phyloP scores from a whole-genome alignment of 2,329 filamentous ascomycete genomes.

The Xylariaceae sp. region DNA sequence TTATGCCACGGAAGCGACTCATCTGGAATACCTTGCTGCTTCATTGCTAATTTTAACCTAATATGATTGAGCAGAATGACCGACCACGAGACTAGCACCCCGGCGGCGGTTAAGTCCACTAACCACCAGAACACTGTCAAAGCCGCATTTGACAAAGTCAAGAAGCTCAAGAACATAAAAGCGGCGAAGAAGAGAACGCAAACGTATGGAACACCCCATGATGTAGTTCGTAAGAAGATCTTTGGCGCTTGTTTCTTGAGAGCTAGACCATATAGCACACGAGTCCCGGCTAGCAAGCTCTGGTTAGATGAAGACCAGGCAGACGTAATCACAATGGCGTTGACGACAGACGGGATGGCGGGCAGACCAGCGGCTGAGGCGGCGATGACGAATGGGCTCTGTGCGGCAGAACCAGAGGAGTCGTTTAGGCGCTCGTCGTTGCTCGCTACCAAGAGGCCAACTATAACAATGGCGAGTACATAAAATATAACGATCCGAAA shows the following conservation, averaged over 20 bases:
- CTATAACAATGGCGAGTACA: conserved; percentile 59
- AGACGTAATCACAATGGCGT: conserved; percentile 76
- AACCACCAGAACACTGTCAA: conserved; percentile 72
- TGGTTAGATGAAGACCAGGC: conserved; percentile 74
- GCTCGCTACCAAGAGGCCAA: conserved; percentile 65
- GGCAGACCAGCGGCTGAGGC: conserved; percentile 70
- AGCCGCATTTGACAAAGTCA: conserved; percentile 61
- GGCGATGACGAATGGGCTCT: conserved; percentile 73
- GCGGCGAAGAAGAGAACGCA: conserved; percentile 59
- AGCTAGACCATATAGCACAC: conserved; percentile 65
- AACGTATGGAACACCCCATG: conserved; percentile 61
- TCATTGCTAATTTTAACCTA: conserved; percentile 59
- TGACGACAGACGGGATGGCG: conserved; percentile 74
- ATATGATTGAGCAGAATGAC: conserved; percentile 66
- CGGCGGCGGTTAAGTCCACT: conserved; percentile 64
- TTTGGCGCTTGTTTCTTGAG: conserved; percentile 64
- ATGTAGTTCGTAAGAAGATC: conserved; percentile 59
- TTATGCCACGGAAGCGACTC: conserved; percentile 66
- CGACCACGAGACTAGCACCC: conserved; percentile 68
- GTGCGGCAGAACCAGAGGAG: conserved; percentile 53
- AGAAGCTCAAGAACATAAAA: conserved; percentile 64
- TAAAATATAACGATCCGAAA: conserved; percentile 63
- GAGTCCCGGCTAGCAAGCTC: conserved; percentile 63
- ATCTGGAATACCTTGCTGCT: conserved; percentile 58
- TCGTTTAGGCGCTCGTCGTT: conserved; percentile 55